Conservation (phyloP, 257 asterid genomes). For the Gentiana straminea region DNA sequence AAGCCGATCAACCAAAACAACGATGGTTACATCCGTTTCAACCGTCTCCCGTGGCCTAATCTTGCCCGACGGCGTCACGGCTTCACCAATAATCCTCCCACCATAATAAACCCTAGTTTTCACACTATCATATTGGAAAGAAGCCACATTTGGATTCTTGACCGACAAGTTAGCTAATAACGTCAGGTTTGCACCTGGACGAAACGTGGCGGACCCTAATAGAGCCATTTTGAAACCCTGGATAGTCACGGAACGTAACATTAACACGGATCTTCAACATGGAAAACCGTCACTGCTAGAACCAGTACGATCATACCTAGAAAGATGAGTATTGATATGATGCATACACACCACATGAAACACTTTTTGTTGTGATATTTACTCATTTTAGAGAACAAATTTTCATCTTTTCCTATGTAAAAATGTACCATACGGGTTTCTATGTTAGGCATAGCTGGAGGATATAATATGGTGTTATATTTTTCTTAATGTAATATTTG, state of each 20-base stretch:
- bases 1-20: conserved; percentile 25
- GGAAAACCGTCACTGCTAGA: conserved; percentile 36
- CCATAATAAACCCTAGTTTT: conserved; percentile 22
- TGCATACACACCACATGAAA: conserved; percentile 41
- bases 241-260: conserved; percentile 18
- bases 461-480: too few relatives aligned
- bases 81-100: conserved; percentile 27
- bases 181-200: conserved; percentile 23
- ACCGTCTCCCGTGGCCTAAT: conserved; percentile 25
- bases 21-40: conserved; percentile 12
- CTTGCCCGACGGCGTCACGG: conserved; percentile 15
- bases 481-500: too few relatives aligned
- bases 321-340: conserved; percentile 21
- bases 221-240: conserved; percentile 11
- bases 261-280: conserved; percentile 29
- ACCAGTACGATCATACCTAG: conserved; percentile 13
- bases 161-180: conserved; percentile 20
- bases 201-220: background rate
- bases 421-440: too few relatives aligned
- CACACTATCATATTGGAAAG: conserved; percentile 25
- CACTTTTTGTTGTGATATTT: conserved; percentile 12
- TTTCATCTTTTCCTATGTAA: conserved; percentile 8
- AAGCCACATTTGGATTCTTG: conserved; percentile 33
- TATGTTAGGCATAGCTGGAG: too few relatives aligned
- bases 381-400: conserved; percentile 9